Base-by-base conservation (phyloP, 2,329 filamentous ascomycete genomes). In the Botrytis medusae region DNA sequence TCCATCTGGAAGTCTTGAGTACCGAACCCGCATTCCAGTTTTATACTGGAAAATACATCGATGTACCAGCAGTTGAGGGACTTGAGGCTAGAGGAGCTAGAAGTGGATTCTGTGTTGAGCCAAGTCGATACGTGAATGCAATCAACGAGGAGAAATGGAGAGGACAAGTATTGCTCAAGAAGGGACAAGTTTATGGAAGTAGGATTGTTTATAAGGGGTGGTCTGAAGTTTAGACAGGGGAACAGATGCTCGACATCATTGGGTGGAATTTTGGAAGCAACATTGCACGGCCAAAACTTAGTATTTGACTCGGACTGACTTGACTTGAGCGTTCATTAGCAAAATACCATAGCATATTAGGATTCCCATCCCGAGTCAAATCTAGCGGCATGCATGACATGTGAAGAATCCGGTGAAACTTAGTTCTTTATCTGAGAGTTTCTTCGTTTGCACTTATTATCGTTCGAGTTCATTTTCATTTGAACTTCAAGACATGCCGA, bases 21-120 rank as follows among this genome's bases (percentile, higher is more conserved):
- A 98, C 95, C 0, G 95, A 98, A 85, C 96, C 96, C 0, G 93
- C 94, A 0, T 98, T 98, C 86, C 95, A 98, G 83, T 97, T 98
- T 84, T 98, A 98, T 84, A 97, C 94, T 0, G 96, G 95, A 76
- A 91, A 93, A 80, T 91, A 90, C 80, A 94, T 97, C 77, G 85
- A 96, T 78, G 91, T 97, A 20, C 91, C 93, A 0, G 91, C 85
- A 44, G 85, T 90, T 5, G 86, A 85, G 86, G 86, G 85, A 3
- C 82, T 88, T 42, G 89, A 91, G 0, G 90, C 91, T 1, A 88
- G 93, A 67, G 88, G 87, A 0, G 80, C 89, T 6, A 88, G 94
- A 67, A 89, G 91, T 62, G 95, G 92, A 0, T 97, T 98, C 84
- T 97, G 94, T 82, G 91, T 97, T 61, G 96, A 99, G 86, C 95